These are phyloP conservation scores for Diaporthe caulivora DNA, from an alignment of 2,329 filamentous ascomycete genomes.

Conservation along the genomic window DNA sequence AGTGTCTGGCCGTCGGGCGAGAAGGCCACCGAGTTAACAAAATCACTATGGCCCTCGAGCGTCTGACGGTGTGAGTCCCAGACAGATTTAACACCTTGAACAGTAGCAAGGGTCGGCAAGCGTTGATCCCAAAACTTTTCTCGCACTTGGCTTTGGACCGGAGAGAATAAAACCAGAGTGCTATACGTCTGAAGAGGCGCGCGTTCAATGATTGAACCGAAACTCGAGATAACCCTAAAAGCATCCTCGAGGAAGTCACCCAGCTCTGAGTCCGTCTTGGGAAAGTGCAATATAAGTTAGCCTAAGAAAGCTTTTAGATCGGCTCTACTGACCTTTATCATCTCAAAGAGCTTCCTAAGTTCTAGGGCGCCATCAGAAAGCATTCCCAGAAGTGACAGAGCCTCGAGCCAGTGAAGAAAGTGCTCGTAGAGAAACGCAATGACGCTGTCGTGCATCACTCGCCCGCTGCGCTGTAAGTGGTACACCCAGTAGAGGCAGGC, in stretches of 20 bases:
- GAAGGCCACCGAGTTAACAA: slow-evolving; percentile 19
- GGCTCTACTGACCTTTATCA: too few relatives aligned
- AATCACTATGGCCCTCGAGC: slow-evolving; percentile 41
- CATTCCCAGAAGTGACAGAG: too few relatives aligned
- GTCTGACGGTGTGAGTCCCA: slow-evolving; percentile 39
- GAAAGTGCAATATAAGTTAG: neutral
- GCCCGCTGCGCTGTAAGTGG: too few relatives aligned
- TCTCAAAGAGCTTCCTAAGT: too few relatives aligned
- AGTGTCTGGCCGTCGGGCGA: slow-evolving; percentile 20
- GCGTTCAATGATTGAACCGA: neutral
- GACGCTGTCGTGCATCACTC: too few relatives aligned
- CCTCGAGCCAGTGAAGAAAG: too few relatives aligned
- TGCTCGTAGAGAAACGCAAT: too few relatives aligned
- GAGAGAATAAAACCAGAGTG: neutral
- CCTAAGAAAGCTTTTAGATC: too few relatives aligned
- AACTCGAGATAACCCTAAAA: neutral
- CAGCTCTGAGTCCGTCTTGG: neutral
- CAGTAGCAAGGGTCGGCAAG: neutral
- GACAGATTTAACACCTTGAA: neutral
- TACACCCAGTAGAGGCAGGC: too few relatives aligned
- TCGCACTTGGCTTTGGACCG: neutral
- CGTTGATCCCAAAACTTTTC: neutral
- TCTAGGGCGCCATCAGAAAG: too few relatives aligned
- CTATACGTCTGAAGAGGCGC: neutral
- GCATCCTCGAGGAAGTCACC: neutral